Evolutionary conservation across 148 eudicot species (phyloP).

Genomic region (Vaccinium corymbosum): DNA sequence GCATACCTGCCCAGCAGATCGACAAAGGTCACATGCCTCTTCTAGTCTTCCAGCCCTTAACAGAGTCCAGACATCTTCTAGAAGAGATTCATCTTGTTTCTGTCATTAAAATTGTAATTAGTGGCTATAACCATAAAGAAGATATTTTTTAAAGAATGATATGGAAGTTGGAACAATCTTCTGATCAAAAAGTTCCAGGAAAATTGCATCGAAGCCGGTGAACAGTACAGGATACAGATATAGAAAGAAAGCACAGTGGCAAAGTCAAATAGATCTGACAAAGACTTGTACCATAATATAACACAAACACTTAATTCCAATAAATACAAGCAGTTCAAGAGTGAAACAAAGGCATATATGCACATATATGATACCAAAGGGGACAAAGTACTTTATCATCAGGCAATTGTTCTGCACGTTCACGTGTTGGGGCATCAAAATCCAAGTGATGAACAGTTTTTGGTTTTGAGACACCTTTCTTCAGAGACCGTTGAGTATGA

Average conservation of each 20-base stretch:
- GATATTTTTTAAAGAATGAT: background rate
- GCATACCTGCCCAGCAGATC: conserved; percentile 95
- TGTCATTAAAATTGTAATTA: conserved; percentile 25
- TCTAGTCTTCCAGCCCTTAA: conserved; percentile 86
- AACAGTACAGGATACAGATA: background rate
- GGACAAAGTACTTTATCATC: conserved; percentile 72
- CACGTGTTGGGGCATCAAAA: conserved; percentile 99
- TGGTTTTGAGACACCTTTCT: conserved; percentile 44
- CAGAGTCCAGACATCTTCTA: conserved; percentile 94
- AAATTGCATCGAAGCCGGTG: conserved; percentile 1
- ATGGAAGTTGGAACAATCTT: background rate
- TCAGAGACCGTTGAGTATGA: conserved; percentile 78
- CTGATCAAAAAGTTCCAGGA: background rate
- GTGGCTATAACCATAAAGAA: conserved; percentile 4
- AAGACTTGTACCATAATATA: background rate
- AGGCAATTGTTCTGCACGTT: conserved; percentile 70
- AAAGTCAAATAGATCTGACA: background rate
- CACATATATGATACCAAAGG: background rate
- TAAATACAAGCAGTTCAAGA: background rate
- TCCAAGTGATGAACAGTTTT: conserved; percentile 78
- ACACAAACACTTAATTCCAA: background rate
- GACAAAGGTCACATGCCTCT: conserved; percentile 91
- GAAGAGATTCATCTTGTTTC: conserved; percentile 93
- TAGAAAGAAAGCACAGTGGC: background rate
- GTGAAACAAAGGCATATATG: background rate